A percentile compares a stretch with the other conserved stretches of the same genome.
Evolutionary conservation across 129 eudicot genomes (phyloP).

Genomic region (Chrysanthemum seticuspe): DNA sequence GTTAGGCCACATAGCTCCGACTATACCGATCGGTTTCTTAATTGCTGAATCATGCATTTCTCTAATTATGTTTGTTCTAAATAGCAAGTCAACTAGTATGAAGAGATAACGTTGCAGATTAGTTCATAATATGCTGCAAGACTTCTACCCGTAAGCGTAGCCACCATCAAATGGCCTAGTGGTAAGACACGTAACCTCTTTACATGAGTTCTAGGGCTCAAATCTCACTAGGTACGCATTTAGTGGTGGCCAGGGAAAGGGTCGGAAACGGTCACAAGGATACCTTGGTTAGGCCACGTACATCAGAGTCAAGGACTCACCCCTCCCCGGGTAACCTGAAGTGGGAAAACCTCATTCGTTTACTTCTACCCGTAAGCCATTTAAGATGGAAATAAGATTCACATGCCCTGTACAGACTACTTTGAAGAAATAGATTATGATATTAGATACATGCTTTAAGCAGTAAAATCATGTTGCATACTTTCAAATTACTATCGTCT

Average conservation of each 20-base stretch:
- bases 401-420: background rate
- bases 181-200: too few relatives aligned
- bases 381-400: too few relatives aligned
- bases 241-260: too few relatives aligned
- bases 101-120: constrained; percentile 9
- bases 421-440: background rate
- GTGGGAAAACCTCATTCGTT: too few relatives aligned
- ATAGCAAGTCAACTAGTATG: constrained; percentile 7
- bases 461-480: background rate
- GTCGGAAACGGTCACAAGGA: too few relatives aligned
- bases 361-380: too few relatives aligned
- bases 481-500: background rate
- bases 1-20: background rate
- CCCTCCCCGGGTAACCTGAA: too few relatives aligned
- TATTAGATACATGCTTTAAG: background rate
- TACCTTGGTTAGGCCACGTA: too few relatives aligned
- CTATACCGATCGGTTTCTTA: background rate
- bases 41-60: background rate
- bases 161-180: background rate
- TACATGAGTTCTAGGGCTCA: too few relatives aligned
- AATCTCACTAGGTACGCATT: too few relatives aligned
- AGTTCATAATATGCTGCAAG: constrained; percentile 11
- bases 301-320: too few relatives aligned
- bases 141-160: background rate
- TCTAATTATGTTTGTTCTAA: background rate